A percentile compares a stretch with the other conserved stretches of the same genome.
Conservation (phyloP, 164 flowering plant genomes). For the Vitis amurensis region DNA sequence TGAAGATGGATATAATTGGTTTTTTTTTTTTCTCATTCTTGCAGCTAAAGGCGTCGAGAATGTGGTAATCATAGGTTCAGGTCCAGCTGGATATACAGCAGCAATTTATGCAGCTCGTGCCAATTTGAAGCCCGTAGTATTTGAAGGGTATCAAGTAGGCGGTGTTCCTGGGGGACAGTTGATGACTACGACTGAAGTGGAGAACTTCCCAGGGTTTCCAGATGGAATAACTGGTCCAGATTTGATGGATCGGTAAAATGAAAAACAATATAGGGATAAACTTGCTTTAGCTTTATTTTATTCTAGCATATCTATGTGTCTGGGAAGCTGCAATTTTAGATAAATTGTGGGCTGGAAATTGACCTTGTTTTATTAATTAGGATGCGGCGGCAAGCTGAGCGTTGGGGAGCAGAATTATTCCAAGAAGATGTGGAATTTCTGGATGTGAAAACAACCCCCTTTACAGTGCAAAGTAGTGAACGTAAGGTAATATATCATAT, state of each 20-base stretch:
- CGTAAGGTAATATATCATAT: constrained; percentile 66
- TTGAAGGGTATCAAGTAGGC: constrained; percentile 91
- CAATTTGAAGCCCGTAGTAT: constrained; percentile 92
- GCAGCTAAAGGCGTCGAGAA: constrained; percentile 69
- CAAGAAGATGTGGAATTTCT: constrained; percentile 93
- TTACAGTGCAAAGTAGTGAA: constrained; percentile 80
- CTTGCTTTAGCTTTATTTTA: not conserved
- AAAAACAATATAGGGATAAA: not conserved
- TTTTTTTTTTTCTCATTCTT: constrained; percentile 16
- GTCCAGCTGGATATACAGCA: constrained; percentile 98
- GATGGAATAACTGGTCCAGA: constrained; percentile 98
- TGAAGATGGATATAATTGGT: constrained; percentile 1
- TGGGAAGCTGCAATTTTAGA: not conserved
- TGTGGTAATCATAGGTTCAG: constrained; percentile 90
- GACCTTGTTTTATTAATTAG: constrained; percentile 32
- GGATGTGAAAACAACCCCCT: constrained; percentile 76
- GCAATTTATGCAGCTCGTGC: constrained; percentile 98
- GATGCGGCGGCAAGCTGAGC: constrained; percentile 90
- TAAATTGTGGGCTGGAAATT: not conserved
- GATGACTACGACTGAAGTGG: constrained; percentile 99
- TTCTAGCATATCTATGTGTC: not conserved
- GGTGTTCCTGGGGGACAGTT: constrained; percentile 97
- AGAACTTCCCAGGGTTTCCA: constrained; percentile 97
- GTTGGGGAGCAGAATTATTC: constrained; percentile 91
- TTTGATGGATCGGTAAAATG: constrained; percentile 83